Evolutionary conservation across 1,284 basidiomycete species (phyloP), one percentile per base, ranked within the genome.

Genomic region (Polyporus tsugae): DNA sequence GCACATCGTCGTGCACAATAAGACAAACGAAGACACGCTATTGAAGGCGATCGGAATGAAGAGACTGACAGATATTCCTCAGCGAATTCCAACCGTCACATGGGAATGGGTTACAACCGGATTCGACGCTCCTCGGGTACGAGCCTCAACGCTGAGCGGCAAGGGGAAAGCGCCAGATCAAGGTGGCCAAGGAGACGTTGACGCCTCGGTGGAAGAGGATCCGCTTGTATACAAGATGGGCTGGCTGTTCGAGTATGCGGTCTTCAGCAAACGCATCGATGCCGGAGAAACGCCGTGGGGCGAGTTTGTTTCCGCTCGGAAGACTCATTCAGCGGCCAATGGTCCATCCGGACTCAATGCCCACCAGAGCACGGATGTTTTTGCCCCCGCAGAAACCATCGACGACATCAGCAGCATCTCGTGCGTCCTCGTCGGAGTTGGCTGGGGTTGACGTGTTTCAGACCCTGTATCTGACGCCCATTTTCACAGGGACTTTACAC

Each of bases 1-100:
- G 1, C 89, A 92, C 74, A 89, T 93, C 64, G 81, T 93, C 42
- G 87, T 87, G 4, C 86, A 87, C 62, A 78, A 81, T 0, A 60
- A 22, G n/a, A 58, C 55, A 6, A 76, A 75, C 7, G 49, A 73
- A 70, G 65, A 81, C 73, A 49, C 76, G 79, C 74, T 83, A 67
- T 61, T 89, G 75, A 60, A 77, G 78, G 68, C 76, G 5, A 69
- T 82, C 15, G 85, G 85, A 0, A 70, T 91, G 19, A 85, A 82
- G 71, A 81, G 75, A 4, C 72, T 90, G 10, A 77, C 76, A 6
- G 84, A 90, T 7, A 89, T 92, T 59, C 91, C 91, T 1, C 75
- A 83, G 25, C 80, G 86, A 60, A 88, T 92, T 19, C 89, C 89
- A 4, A 89, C 86, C 13, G 82, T 92, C 25, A 85, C 73, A 22